Conservation (phyloP, 305 asterid species). For the Fraxinus floribunda region DNA sequence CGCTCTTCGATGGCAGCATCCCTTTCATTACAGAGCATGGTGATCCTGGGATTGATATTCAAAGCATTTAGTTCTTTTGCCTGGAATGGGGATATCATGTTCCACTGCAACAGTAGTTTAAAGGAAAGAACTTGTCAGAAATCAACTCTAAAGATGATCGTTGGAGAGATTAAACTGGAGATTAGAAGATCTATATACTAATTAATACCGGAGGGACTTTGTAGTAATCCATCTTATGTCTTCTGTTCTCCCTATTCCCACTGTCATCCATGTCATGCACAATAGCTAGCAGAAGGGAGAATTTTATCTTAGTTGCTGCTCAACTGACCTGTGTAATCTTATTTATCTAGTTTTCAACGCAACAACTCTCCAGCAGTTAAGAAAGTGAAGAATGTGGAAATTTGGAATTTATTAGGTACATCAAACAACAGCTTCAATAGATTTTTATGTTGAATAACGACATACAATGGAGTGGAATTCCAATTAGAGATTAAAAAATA, state of each 20-base stretch:
- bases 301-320: background rate
- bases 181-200: slow-evolving; percentile 20
- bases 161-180: background rate
- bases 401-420: too few species aligned
- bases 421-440: too few species aligned
- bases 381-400: background rate
- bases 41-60: slow-evolving; percentile 48
- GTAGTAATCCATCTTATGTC: slow-evolving; percentile 51
- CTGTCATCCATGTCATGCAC: slow-evolving; percentile 49
- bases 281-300: background rate
- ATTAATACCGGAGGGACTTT: slow-evolving; percentile 38
- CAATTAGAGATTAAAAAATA: background rate
- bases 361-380: background rate
- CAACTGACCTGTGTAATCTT: background rate
- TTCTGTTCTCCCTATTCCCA: slow-evolving; percentile 46
- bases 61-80: slow-evolving; percentile 48
- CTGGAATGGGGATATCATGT: slow-evolving; percentile 47
- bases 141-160: background rate
- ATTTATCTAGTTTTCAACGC: background rate
- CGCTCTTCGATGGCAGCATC: slow-evolving; percentile 71
- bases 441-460: too few species aligned
- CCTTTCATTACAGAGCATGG: slow-evolving; percentile 49
- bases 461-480: too few species aligned
- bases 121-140: slow-evolving; percentile 5
- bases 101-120: slow-evolving; percentile 46